Evolutionary conservation across 176 grass and related monocot genomes (phyloP), one percentile per base, ranked within the genome.

Genomic region (Calamus simplicifolius): DNA sequence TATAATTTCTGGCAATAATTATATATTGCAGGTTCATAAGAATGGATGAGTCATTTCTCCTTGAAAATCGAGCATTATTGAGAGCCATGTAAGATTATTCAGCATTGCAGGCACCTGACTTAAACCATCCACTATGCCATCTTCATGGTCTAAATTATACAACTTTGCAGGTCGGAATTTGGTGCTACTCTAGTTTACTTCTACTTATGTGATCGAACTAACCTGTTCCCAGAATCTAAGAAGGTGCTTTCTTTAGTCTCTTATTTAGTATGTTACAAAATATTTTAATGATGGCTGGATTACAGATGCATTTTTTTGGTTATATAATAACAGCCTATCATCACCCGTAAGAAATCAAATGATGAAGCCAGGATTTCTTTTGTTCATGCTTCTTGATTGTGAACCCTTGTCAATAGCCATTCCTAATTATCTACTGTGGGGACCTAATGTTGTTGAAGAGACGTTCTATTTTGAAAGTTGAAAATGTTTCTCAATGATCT

Each of bases 191-290:
- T 68, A 16, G 3, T 68, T 68, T 68, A 57, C 51, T 68, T 56
- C 30, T 55, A 68, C 23, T 28, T 68, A 56, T 68, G 66, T n/a
- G 66, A 68, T 68, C 66, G 66, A 18, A 68, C 52, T 2, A 54
- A 57, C 21, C 28, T 68, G 19, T 68, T 68, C 23, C 8, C 51
- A 15, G 51, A 68, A 48, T 55, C 65, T 48, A 68, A 30, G 4
- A 68, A 68, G 65, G 65, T 68, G 52, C 48, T 19, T 56, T 68
- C 52, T 43, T 57, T 68, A 55, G 27, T 43, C 55, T 0, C 19
- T 63, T 6, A 5, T 16, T 19, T 53, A 19, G 0, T 55, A 43
- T 56, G 23, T 38, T 54, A 3, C 26, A 66, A 3, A 29, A 23
- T 2, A 38, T 68, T 56, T 21, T 43, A 16, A 17, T 68, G 51